phyloP scores from a whole-genome alignment of 176 grass and related monocot species.

The Aegilops longissima region DNA sequence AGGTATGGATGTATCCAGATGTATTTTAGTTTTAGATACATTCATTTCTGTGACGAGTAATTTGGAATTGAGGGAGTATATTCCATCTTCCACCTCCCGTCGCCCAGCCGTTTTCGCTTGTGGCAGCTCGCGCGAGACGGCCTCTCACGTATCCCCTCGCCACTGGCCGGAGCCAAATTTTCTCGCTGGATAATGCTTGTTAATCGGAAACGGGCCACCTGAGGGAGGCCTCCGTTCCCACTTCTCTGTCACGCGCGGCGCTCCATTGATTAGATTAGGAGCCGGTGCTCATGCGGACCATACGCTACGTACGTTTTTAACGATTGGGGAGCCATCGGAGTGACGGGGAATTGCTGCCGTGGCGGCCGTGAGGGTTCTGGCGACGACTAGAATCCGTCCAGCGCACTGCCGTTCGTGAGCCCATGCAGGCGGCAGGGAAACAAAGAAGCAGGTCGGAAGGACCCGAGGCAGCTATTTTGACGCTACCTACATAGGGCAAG shows the following conservation, averaged over 20 bases:
- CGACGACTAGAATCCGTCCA: constrained; percentile 25
- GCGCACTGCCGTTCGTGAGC: neutral
- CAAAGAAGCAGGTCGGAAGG: constrained; percentile 1
- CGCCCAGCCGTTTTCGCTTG: constrained; percentile 24
- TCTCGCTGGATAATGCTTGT: constrained; percentile 7
- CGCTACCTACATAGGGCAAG: constrained; percentile 11
- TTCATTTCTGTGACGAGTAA: no score
- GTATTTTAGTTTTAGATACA: no score
- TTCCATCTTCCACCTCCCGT: neutral
- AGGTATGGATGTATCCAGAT: no score
- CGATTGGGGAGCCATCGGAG: constrained; percentile 20
- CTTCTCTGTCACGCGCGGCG: neutral
- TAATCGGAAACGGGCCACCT: constrained; percentile 6
- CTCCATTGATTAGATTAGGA: neutral
- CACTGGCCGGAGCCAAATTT: constrained; percentile 3
- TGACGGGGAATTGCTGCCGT: neutral
- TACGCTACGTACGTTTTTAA: constrained; percentile 13
- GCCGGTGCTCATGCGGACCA: constrained; percentile 11
- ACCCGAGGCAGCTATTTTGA: neutral
- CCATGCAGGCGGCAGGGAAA: neutral
- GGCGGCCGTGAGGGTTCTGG: neutral
- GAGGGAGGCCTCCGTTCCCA: constrained; percentile 18
- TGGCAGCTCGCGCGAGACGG: neutral
- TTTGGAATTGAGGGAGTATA: neutral
- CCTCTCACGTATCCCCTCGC: constrained; percentile 28